A percentile compares a stretch with the other conserved stretches of the same genome.
These are phyloP conservation scores for Lunularia cruciata DNA, from an alignment of 225 moss, liverwort and hornwort species.

Conservation along the genomic window DNA sequence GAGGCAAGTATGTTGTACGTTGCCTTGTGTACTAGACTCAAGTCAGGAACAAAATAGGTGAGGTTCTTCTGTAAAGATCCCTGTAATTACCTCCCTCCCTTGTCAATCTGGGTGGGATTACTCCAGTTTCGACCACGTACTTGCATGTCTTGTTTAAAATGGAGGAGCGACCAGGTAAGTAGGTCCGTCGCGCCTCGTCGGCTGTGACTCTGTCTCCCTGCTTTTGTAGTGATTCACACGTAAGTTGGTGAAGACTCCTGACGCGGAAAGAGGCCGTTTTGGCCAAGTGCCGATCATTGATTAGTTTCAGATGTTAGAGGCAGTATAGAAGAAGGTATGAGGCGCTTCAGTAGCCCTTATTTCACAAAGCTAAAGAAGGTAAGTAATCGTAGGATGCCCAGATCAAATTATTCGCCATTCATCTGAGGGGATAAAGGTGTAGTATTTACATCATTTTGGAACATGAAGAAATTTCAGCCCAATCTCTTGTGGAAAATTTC, in stretches of 20 bases:
- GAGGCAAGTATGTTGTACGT: slow-evolving; percentile 4
- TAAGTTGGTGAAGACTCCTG: no score
- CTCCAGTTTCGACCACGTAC: slow-evolving; percentile 10
- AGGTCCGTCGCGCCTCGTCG: neutral
- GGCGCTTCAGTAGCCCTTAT: slow-evolving; percentile 6
- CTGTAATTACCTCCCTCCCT: slow-evolving; percentile 11
- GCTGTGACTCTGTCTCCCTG: neutral
- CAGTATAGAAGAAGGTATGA: neutral
- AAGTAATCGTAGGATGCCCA: neutral
- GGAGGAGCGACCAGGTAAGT: neutral
- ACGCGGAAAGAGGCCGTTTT: neutral
- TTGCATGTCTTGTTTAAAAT: neutral
- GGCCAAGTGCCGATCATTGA: neutral
- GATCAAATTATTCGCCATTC: neutral
- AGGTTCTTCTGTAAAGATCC: slow-evolving; percentile 1
- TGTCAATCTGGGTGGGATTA: slow-evolving; percentile 7
- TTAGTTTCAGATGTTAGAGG: neutral
- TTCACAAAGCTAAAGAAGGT: neutral
- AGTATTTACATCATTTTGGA: neutral
- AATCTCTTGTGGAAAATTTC: neutral
- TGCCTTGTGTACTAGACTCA: slow-evolving; percentile 13
- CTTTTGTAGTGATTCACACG: neutral
- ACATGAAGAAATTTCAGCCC: neutral
- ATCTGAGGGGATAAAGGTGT: neutral
- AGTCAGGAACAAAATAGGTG: neutral